Conservation (phyloP, 192 early-diverging fungal genomes). For the Cladochytrium replicatum region DNA sequence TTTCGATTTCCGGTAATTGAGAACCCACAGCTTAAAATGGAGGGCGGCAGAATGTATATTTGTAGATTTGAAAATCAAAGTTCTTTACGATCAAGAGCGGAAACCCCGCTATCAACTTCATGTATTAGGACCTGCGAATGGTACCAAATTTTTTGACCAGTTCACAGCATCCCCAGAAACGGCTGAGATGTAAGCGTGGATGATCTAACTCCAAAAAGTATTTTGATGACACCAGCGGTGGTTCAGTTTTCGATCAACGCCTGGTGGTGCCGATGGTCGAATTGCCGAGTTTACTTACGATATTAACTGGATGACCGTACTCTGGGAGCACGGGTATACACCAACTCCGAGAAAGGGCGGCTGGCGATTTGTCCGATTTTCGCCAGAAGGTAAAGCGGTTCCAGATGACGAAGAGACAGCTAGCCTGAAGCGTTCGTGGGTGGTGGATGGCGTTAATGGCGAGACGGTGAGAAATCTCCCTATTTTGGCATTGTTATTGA, state of each 20-base stretch:
- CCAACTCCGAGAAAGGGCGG: not conserved
- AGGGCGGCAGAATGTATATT: slow-evolving; percentile 76
- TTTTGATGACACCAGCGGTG: too few relatives aligned
- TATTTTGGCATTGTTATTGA: too few relatives aligned
- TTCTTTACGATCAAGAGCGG: slow-evolving; percentile 2
- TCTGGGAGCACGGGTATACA: slow-evolving; percentile 16
- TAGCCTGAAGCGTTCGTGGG: too few relatives aligned
- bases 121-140: not conserved
- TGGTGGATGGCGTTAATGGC: too few relatives aligned
- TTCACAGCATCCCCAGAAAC: slow-evolving; percentile 3
- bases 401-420: too few relatives aligned
- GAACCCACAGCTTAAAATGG: slow-evolving; percentile 84
- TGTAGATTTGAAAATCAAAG: slow-evolving; percentile 54
- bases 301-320: slow-evolving; percentile 9
- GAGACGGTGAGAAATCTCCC: too few relatives aligned
- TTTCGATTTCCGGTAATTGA: too few relatives aligned
- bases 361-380: not conserved
- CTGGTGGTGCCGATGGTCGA: slow-evolving; percentile 16
- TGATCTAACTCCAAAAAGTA: too few relatives aligned
- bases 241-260: not conserved
- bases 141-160: not conserved
- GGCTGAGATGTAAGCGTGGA: slow-evolving; percentile 4
- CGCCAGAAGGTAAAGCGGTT: too few relatives aligned
- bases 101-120: slow-evolving; percentile 7
- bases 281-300: slow-evolving; percentile 20